Evolutionary conservation across 345 rosid species (phyloP).

Genomic region (Eucalyptus lansdowneana): DNA sequence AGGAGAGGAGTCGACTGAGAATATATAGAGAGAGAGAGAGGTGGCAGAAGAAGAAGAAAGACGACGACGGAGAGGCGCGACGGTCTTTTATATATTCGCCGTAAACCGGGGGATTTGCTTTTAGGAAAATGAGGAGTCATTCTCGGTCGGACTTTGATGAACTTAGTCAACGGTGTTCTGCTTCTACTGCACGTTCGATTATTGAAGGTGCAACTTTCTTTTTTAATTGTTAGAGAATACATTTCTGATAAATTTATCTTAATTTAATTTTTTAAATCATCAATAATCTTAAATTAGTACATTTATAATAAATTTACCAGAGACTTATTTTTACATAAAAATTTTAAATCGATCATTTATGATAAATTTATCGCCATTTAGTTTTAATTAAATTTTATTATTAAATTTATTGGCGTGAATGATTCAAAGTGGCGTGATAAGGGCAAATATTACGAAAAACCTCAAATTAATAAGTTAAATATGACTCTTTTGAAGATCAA

Average conservation of each 20-base stretch:
- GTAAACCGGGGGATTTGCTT: neutral
- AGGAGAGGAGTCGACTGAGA: neutral
- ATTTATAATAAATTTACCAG: rapidly evolving
- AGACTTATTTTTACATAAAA: too few relatives aligned
- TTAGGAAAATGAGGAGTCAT: neutral
- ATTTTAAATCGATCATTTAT: too few relatives aligned
- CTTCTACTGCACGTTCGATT: rapidly evolving
- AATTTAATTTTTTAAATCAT: too few relatives aligned
- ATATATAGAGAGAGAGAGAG: too few relatives aligned
- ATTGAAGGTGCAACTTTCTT: too few relatives aligned
- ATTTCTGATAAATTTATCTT: rapidly evolving
- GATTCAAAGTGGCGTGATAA: rapidly evolving
- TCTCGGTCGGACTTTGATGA: neutral
- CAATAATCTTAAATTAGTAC: rapidly evolving
- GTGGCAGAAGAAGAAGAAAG: neutral
- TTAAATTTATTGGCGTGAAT: too few relatives aligned
- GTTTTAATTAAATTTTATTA: rapidly evolving
- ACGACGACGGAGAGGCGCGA: too few relatives aligned
- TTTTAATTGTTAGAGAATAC: too few relatives aligned
- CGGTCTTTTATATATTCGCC: too few relatives aligned
- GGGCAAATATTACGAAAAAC: rapidly evolving
- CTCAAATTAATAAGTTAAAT: too few relatives aligned
- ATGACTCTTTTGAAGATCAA: too few relatives aligned
- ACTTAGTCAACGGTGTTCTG: neutral
- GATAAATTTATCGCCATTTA: rapidly evolving